These are phyloP conservation scores for Kodamaea fukazawae DNA, from an alignment of 805 yeast species.

Conservation along the genomic window DNA sequence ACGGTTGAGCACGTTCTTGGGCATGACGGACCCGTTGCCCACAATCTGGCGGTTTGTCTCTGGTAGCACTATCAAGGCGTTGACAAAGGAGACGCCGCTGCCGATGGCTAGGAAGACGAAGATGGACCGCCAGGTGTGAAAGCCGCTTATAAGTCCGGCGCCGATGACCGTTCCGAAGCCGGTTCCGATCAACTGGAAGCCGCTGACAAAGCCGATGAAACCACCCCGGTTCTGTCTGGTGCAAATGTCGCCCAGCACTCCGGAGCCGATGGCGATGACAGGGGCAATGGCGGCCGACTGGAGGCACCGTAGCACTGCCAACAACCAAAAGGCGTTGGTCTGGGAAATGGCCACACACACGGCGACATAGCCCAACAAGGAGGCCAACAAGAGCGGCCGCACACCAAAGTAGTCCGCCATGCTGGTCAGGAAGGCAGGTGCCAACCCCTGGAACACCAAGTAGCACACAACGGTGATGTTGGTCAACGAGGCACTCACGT, in stretches of 20 bases:
- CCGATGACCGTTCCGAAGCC: slow-evolving; percentile 74
- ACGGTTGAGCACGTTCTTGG: slow-evolving; percentile 37
- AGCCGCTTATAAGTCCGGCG: slow-evolving; percentile 36
- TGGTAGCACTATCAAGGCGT: slow-evolving; percentile 44
- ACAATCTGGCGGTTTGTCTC: slow-evolving; percentile 72
- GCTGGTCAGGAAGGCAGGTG: slow-evolving; percentile 68
- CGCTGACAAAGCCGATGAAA: slow-evolving; percentile 61
- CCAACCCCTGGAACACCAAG: slow-evolving; percentile 68
- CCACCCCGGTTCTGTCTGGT: slow-evolving; percentile 68
- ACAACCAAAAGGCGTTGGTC: slow-evolving; percentile 53
- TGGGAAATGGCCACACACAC: slow-evolving; percentile 68
- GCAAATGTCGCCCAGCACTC: slow-evolving; percentile 73
- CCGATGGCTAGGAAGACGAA: slow-evolving; percentile 73
- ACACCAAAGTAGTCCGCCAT: slow-evolving; percentile 72
- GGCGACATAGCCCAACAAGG: slow-evolving; percentile 54
- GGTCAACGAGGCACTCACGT: slow-evolving; percentile 53
- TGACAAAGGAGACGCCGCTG: slow-evolving; percentile 44
- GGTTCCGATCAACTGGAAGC: slow-evolving; percentile 69
- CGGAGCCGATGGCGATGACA: slow-evolving; percentile 65
- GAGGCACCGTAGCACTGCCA: slow-evolving; percentile 65
- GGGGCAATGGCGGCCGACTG: slow-evolving; percentile 81
- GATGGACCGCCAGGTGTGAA: slow-evolving; percentile 64
- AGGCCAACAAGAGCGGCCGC: slow-evolving; percentile 59
- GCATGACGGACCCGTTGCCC: slow-evolving; percentile 71
- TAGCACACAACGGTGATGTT: slow-evolving; percentile 77